Conservation (phyloP, 805 yeast species). For the Yarrowia phangngaensis region DNA sequence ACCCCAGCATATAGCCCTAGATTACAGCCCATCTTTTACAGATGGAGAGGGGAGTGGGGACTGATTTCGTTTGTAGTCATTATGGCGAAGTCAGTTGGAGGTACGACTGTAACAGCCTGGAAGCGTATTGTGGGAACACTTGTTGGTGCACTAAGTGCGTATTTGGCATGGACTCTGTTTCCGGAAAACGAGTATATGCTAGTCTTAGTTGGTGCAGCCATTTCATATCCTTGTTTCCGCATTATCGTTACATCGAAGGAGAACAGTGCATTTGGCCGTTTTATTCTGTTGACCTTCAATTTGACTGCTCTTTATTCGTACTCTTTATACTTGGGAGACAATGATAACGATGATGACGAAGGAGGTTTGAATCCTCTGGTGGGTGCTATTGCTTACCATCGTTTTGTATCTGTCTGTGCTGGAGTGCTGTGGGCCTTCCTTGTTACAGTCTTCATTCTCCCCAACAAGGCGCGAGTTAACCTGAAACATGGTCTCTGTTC, state of each 20-base stretch:
- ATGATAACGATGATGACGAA: slow-evolving; percentile 52
- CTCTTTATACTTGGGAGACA: slow-evolving; percentile 57
- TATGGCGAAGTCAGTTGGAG: slow-evolving; percentile 82
- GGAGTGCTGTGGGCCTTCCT: slow-evolving; percentile 77
- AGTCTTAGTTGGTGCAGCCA: slow-evolving; percentile 47
- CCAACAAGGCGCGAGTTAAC: slow-evolving; percentile 70
- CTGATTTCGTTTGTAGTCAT: slow-evolving; percentile 75
- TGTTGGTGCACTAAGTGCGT: slow-evolving; percentile 64
- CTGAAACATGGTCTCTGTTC: slow-evolving; percentile 61
- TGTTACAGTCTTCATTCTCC: slow-evolving; percentile 62
- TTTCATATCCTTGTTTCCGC: slow-evolving; percentile 44
- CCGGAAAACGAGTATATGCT: slow-evolving; percentile 54
- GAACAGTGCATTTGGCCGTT: slow-evolving; percentile 47
- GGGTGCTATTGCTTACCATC: slow-evolving; percentile 70
- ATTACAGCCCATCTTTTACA: slow-evolving; percentile 52
- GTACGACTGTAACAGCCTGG: slow-evolving; percentile 66
- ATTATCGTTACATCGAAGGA: slow-evolving; percentile 66
- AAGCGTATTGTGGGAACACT: slow-evolving; percentile 62
- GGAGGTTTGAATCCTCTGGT: slow-evolving; percentile 69
- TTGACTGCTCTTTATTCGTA: slow-evolving; percentile 74
- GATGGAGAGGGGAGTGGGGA: slow-evolving; percentile 83
- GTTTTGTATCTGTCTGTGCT: slow-evolving; percentile 64
- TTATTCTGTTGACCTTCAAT: slow-evolving; percentile 70
- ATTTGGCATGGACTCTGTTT: slow-evolving; percentile 53
- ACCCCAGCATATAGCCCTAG: slow-evolving; percentile 60